phyloP scores from a whole-genome alignment of 371 early-diverging fungal genomes.

The Mortierella sp. region DNA sequence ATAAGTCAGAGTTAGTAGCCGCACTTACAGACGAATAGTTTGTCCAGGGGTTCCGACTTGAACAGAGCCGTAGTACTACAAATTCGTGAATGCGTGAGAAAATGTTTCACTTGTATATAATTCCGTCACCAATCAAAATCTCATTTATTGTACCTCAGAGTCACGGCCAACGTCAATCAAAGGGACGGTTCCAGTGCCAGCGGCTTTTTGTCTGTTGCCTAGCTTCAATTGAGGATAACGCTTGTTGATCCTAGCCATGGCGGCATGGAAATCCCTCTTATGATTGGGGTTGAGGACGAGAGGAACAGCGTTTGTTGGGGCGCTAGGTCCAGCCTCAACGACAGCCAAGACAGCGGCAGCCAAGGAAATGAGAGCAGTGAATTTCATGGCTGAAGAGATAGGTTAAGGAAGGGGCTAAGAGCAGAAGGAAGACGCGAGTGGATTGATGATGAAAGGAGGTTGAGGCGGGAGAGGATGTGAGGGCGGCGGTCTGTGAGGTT shows the following conservation, averaged over 20 bases:
- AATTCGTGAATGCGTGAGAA: not conserved
- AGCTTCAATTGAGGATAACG: not conserved
- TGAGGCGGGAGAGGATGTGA: no score
- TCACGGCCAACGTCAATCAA: not conserved
- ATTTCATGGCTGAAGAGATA: not conserved
- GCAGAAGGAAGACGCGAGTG: not conserved
- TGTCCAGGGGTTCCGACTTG: not conserved
- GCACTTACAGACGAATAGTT: not conserved
- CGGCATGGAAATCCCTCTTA: not conserved
- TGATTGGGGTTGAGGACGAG: not conserved
- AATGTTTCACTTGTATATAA: no score
- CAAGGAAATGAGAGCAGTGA: not conserved
- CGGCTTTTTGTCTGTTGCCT: not conserved
- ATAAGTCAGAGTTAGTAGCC: not conserved
- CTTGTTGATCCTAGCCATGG: not conserved
- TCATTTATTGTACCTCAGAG: not conserved
- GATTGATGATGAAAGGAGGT: not conserved
- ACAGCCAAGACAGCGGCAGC: not conserved
- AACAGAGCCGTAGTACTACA: not conserved
- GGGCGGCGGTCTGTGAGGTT: no score
- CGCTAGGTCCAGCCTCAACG: not conserved
- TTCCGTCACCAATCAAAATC: no score
- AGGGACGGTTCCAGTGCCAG: not conserved
- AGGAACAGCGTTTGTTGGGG: no score
- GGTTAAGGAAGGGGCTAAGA: not conserved